Base-by-base conservation (phyloP, 257 asterid genomes). In the Gentiana straminea region DNA sequence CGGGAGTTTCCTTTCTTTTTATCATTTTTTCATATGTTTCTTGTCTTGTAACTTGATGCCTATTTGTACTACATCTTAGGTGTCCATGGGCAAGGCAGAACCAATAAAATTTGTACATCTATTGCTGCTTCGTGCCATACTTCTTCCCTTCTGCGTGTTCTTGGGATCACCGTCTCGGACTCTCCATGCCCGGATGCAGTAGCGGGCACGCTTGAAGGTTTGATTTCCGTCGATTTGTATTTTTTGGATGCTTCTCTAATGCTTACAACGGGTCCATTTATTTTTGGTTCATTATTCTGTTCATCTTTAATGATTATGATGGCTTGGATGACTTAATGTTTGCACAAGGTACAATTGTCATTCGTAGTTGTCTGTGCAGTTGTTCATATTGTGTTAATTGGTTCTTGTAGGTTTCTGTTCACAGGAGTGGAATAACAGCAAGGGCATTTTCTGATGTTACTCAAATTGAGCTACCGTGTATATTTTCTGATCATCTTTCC, bases 381-480 rank as follows among this genome's bases (percentile, higher is more conserved):
- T 55, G 49, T 65, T 45, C 24, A 15, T 15, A 15, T 41, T 55
- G 50, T 41, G 2, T 67, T 67, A 55, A 68, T 4, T 51, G 67
- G 62, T 72, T 76, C 55, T 59, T 65, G 43, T 56, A 88, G 98
- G 77, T 91, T 35, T 91, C 87, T 63, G 97, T 91, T 69, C 97
- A 91, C 69, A 75, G 98, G 75, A 83, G 98, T 66, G 97, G 97
- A 76, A 78, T 97, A 81, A 91, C 98, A 57, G 98, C 98, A n/a
- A 81, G 98, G 64, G 97, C 95, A 63, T 84, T 67, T 57, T 71
- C 86, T 58, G 98, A 91, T 79, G 98, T 97, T 65, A 87, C 97
- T 78, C 81, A 93, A 65, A 85, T 91, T 59, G 97, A 90, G 64
- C 75, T 91, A 53, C 24, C 24, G 24, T 24, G 24, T 24, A 24